Evolutionary conservation across 306 rosid genomes (phyloP), one percentile per base, ranked within the genome.

Genomic region (Castanea crenata): DNA sequence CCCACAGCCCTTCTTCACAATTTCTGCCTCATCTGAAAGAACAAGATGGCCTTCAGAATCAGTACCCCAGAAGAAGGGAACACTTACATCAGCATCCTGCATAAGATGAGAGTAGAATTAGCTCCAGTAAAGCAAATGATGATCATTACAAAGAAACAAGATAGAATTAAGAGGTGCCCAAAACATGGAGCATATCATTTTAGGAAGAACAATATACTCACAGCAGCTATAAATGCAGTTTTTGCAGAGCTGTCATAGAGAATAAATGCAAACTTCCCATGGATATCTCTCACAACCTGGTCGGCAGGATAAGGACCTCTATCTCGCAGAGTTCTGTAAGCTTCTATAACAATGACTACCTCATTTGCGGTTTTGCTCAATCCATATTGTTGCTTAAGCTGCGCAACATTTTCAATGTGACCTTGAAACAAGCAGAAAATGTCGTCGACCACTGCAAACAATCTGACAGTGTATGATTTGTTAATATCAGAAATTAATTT

Each of bases 381-480:
- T 61, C 99, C 99, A 82, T 96, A 96, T 76, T 96, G 99, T 82
- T 96, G 98, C 88, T 96, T 96, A 14, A 96, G 98, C 77, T 76
- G 77, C 27, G 96, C 96, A 51, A 96, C 86, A 75, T 96, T 96
- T 68, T 89, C 91, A 79, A 93, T 84, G 84, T 96, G 97, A 79
- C 99, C 99, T 88, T 90, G 91, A 84, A 96, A 96, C 87, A 96
- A 74, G 91, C 99, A 96, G 94, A 96, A 96, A 77, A 96, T 90
- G 82, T 93, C 98, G 73, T 96, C 98, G 96, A 96, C 99, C 51
- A 93, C 99, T 21, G 93, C 97, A 78, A 96, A 96, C 79, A 93
- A 84, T 88, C 99, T 93, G 76, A 34, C 73, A 84, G 79, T 25
- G 74, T 25, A 38, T 62, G 35, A 75, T 27, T 61, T 63, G 6